These are phyloP conservation scores for Primulina huaijiensis DNA, from an alignment of 257 asterid genomes.

Conservation along the genomic window DNA sequence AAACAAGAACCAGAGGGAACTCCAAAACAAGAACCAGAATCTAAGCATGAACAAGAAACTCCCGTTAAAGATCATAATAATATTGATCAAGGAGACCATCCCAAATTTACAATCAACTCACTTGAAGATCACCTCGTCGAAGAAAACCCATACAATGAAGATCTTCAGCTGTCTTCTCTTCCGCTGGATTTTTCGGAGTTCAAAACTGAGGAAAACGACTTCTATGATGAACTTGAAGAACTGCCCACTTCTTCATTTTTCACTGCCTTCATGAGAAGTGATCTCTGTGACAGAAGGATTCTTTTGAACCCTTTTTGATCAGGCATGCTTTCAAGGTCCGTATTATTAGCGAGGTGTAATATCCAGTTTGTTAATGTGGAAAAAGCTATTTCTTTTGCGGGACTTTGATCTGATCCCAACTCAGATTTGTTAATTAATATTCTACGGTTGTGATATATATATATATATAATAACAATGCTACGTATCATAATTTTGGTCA, in stretches of 20 bases:
- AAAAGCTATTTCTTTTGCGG: background rate
- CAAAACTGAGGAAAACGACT: constrained; percentile 58
- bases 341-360: background rate
- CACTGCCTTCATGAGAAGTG: constrained; percentile 42
- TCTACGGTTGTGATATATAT: no score
- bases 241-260: constrained; percentile 58
- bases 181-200: constrained; percentile 14
- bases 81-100: background rate
- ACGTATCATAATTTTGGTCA: no score
- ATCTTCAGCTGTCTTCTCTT: constrained; percentile 25
- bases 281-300: constrained; percentile 43
- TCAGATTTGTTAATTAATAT: no score
- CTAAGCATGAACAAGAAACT: no score
- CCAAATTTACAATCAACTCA: constrained; percentile 41
- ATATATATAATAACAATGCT: no score
- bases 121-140: constrained; percentile 27
- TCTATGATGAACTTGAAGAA: constrained; percentile 74
- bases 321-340: no score
- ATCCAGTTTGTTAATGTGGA: background rate
- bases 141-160: constrained; percentile 22
- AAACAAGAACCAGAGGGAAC: no score
- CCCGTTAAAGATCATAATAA: no score
- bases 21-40: no score
- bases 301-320: constrained; percentile 40
- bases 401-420: no score